Evolutionary conservation across 202 grass and related monocot genomes (phyloP), one percentile per base, ranked within the genome.

Genomic region (Bolboschoenoplectus hybrid): DNA sequence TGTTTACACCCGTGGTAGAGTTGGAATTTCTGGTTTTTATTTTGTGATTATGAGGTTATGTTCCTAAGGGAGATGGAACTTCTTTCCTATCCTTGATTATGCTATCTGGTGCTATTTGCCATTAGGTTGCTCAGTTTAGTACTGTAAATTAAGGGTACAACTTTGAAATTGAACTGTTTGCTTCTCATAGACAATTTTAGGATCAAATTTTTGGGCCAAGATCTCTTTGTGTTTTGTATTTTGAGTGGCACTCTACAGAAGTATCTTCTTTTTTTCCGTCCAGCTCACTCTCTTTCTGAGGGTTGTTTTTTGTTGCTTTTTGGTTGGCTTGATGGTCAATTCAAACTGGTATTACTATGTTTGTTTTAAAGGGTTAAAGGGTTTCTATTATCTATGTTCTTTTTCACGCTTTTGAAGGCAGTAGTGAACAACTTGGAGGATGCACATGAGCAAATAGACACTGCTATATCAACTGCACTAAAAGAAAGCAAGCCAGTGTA

Each of bases 401-500:
- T 36, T 45, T 85, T 80, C 3, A 14, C 32, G 51, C 63, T 69
- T 41, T 84, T 36, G 58, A 73, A 93, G 95, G 92, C 91, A 12
- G 95, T 97, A 71, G 89, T 97, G 61, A 97, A 92, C 73, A 84
- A 97, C 63, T 87, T 97, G 85, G 95, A 97, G 38, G 95, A 95
- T 86, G 95, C 95, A 9, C 92, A 97, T 34, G 95, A 97, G 38
- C 89, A 91, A 46, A 93, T 97, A 36, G 95, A 97, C 83, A 92
- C 75, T 45, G 92, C 95, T 75, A 95, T 97, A 67, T 95, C 91
- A 46, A 97, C 95, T 5, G 92, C 95, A 62, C 49, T 97, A 65
- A 95, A 89, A 87, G 92, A 97, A 83, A 90, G 89, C 87, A 97
- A 97, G 9, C 95, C 95, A 40, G 95, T 95, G 56, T 97, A 97